These are phyloP conservation scores for Fonsecaea pedrosoi DNA, from an alignment of 2,329 filamentous ascomycete genomes.

Conservation along the genomic window DNA sequence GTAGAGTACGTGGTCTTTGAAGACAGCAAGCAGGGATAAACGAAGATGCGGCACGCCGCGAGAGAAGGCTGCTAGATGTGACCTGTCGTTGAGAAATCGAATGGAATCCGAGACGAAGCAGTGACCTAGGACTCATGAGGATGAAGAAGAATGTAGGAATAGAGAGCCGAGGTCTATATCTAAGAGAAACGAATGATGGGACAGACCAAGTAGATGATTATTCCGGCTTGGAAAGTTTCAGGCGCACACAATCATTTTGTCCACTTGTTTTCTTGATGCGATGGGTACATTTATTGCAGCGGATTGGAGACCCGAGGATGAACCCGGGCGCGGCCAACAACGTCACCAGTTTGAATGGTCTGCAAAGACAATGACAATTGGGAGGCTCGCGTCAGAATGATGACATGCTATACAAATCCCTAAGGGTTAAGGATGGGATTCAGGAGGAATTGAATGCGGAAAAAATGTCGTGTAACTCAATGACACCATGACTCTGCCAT, in stretches of 20 bases:
- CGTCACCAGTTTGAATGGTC: conserved; percentile 1
- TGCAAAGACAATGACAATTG: neutral
- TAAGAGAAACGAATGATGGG: neutral
- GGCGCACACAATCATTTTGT: conserved; percentile 4
- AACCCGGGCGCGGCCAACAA: neutral
- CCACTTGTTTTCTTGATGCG: neutral
- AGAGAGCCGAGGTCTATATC: conserved; percentile 3
- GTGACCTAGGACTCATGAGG: conserved; percentile 4
- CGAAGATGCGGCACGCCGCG: neutral
- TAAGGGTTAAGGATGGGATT: neutral
- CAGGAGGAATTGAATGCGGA: neutral
- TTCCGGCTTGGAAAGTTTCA: neutral
- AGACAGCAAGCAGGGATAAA: neutral
- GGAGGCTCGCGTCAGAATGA: conserved; percentile 9
- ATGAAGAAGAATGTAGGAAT: neutral
- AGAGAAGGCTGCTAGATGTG: neutral
- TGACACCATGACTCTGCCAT: conserved; percentile 4
- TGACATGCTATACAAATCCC: conserved; percentile 6
- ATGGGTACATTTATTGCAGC: conserved; percentile 11
- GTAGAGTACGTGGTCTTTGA: neutral
- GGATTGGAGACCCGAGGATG: conserved; percentile 9
- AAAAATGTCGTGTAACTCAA: neutral
- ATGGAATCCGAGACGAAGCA: conserved; percentile 6
- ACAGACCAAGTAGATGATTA: neutral
- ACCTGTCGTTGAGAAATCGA: neutral